These are phyloP conservation scores for Podospora conica DNA, from an alignment of 495 filamentous ascomycete species.

Conservation along the genomic window DNA sequence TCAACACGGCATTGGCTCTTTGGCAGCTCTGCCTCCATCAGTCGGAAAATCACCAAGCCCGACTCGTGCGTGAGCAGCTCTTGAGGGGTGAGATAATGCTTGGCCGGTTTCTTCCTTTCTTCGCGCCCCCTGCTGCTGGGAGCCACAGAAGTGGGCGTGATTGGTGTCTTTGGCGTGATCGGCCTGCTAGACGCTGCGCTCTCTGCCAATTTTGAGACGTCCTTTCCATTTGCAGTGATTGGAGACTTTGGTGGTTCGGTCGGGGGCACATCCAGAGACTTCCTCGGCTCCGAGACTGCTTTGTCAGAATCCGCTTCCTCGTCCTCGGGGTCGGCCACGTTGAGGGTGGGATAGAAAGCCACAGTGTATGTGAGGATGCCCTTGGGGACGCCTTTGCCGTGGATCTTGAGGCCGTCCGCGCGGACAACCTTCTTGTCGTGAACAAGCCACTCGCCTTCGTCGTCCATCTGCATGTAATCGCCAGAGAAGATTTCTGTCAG, in stretches of 20 bases:
- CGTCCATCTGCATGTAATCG: slow-evolving; percentile 72
- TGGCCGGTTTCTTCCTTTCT: slow-evolving; percentile 56
- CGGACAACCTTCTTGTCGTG: slow-evolving; percentile 65
- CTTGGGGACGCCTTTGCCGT: slow-evolving; percentile 62
- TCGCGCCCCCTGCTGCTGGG: slow-evolving; percentile 53
- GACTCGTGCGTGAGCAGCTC: slow-evolving; percentile 82
- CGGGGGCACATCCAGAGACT: slow-evolving; percentile 36
- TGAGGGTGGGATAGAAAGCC: slow-evolving; percentile 83
- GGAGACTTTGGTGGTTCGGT: slow-evolving; percentile 38
- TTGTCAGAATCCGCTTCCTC: slow-evolving; percentile 56
- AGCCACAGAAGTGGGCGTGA: slow-evolving; percentile 28
- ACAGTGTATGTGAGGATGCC: slow-evolving; percentile 77
- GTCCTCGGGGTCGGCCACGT: slow-evolving; percentile 88
- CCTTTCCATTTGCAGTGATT: slow-evolving; percentile 27
- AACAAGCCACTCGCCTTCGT: slow-evolving; percentile 73
- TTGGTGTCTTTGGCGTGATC: slow-evolving; percentile 34
- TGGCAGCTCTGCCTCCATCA: slow-evolving; percentile 79
- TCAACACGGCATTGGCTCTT: slow-evolving; percentile 74
- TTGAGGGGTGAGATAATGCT: slow-evolving; percentile 68
- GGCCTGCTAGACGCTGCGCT: slow-evolving; percentile 15
- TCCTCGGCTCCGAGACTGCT: slow-evolving; percentile 25
- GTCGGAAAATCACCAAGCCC: slow-evolving; percentile 88
- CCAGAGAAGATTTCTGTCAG: slow-evolving; percentile 64
- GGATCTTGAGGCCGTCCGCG: slow-evolving; percentile 56
- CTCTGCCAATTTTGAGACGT: slow-evolving; percentile 18